These are phyloP conservation scores for Penicillium sp. DNA, from an alignment of 2,329 filamentous ascomycete species.

Conservation along the genomic window DNA sequence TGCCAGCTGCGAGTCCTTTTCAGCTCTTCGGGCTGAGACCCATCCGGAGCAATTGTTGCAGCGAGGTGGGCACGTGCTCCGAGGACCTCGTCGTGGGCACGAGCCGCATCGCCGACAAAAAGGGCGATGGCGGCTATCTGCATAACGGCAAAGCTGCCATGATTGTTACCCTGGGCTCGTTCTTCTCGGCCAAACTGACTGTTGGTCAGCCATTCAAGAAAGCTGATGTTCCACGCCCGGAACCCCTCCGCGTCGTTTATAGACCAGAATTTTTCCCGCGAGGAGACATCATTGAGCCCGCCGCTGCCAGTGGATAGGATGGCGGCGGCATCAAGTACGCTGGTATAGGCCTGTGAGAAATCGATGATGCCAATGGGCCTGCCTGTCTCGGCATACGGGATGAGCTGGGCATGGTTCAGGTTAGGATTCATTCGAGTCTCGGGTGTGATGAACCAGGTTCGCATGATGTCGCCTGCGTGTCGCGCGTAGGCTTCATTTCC, in stretches of 20 bases:
- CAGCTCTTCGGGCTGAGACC: background rate
- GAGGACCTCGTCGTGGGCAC: background rate
- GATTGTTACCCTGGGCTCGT: background rate
- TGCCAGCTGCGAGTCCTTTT: slow-evolving; percentile 3
- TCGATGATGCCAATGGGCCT: background rate
- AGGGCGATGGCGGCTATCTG: background rate
- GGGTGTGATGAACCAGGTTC: background rate
- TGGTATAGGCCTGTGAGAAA: background rate
- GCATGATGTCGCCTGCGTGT: background rate
- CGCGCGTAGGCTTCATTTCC: background rate
- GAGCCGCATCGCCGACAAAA: background rate
- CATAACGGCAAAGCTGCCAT: background rate
- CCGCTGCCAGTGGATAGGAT: background rate
- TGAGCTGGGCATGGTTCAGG: background rate
- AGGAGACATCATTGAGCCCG: background rate
- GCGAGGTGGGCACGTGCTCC: background rate
- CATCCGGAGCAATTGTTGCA: background rate
- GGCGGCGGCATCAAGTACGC: background rate
- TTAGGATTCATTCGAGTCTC: background rate
- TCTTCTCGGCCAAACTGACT: background rate
- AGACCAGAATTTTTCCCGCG: background rate
- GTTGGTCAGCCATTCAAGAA: background rate
- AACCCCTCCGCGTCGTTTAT: background rate
- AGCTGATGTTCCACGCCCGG: background rate
- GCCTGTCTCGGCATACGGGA: background rate